These are phyloP conservation scores for Perkinsus chesapeaki DNA, from an alignment of 169 alveolate genomes.

Conservation along the genomic window DNA sequence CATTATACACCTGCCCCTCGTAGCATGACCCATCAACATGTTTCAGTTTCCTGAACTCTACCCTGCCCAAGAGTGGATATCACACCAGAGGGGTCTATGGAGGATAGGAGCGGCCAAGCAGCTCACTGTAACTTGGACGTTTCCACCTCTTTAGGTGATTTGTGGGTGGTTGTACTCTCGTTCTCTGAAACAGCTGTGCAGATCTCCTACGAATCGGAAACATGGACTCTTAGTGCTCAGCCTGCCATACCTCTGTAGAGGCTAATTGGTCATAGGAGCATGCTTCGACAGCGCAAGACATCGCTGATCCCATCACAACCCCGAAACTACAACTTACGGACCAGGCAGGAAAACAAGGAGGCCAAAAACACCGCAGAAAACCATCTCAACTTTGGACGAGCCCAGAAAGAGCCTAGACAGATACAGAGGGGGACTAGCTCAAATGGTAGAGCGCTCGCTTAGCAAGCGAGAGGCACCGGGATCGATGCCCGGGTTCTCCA, in stretches of 20 bases:
- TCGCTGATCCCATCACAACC: not conserved
- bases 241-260: not conserved
- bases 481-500: slow-evolving; percentile 88
- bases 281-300: not conserved
- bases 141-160: no score
- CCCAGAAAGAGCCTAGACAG: no score
- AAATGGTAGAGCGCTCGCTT: slow-evolving; percentile 99
- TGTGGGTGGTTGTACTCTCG: no score
- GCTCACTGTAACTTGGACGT: no score
- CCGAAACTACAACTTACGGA: no score
- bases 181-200: no score
- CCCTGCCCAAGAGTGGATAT: not conserved
- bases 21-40: not conserved
- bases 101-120: not conserved
- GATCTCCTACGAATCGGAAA: no score
- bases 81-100: not conserved
- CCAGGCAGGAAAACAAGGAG: no score
- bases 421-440: slow-evolving; percentile 94
- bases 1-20: not conserved
- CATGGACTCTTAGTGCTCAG: no score
- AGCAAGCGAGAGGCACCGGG: slow-evolving; percentile 99
- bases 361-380: no score
- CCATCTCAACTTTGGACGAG: no score
- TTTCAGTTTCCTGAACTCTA: not conserved
- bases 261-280: not conserved